Evolutionary conservation across 164 flowering plant species (phyloP).

Genomic region (Chimonanthus praecox): DNA sequence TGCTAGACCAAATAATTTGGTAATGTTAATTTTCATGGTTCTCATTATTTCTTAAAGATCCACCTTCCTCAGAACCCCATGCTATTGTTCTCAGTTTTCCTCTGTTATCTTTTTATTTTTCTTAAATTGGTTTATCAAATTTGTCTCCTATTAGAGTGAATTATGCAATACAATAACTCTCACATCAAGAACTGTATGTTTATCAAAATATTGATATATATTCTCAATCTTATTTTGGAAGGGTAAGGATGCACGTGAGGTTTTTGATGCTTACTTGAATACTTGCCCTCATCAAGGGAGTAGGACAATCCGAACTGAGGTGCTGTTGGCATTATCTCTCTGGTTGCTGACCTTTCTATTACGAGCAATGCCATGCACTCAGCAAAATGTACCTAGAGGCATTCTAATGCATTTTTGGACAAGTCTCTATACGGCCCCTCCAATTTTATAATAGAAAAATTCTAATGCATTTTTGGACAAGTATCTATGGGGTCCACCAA

Average conservation of each 20-base stretch:
- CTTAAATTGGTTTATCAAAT: not conserved
- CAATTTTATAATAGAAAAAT: too few species aligned
- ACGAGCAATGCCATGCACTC: not conserved
- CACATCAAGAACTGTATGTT: not conserved
- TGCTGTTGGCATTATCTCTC: not conserved
- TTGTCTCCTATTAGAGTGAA: not conserved
- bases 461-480: too few species aligned
- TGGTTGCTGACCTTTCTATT: not conserved
- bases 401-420: too few species aligned
- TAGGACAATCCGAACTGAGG: constrained; percentile 19
- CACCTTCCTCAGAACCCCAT: not conserved
- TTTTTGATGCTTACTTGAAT: constrained; percentile 14
- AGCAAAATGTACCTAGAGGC: not conserved
- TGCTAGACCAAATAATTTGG: too few species aligned
- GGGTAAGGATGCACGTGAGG: constrained; percentile 15
- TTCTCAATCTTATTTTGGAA: not conserved
- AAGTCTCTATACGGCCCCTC: too few species aligned
- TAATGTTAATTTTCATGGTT: not conserved
- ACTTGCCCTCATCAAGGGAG: constrained; percentile 18
- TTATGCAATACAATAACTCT: not conserved
- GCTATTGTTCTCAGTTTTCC: not conserved
- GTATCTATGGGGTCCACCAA: too few species aligned
- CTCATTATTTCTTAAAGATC: not conserved
- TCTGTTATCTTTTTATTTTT: not conserved
- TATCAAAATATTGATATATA: not conserved